Evolutionary conservation across 2,329 filamentous ascomycete species (phyloP).

Genomic region (Zasmidium cellare): DNA sequence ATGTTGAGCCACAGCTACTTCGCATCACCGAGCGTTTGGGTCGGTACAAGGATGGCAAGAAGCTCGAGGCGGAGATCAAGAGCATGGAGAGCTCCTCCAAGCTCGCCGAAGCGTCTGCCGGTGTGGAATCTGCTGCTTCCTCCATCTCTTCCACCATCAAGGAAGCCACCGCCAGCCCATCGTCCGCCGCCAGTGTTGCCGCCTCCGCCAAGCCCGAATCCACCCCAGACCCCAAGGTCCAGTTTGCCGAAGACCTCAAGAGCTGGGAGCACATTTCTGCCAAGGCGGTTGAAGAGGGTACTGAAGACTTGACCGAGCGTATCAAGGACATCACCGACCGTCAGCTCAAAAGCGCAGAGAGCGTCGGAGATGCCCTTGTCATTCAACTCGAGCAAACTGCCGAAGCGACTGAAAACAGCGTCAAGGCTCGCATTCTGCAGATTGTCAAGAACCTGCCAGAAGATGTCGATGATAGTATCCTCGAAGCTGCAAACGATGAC

Average conservation of each 20-base stretch:
- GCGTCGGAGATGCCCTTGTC: constrained; percentile 66
- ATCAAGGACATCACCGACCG: constrained; percentile 71
- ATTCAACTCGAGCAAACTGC: constrained; percentile 67
- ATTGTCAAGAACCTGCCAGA: constrained; percentile 58
- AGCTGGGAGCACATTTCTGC: constrained; percentile 89
- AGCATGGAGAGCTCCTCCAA: constrained; percentile 47
- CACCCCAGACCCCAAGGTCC: constrained; percentile 49
- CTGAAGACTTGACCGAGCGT: constrained; percentile 64
- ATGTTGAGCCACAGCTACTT: constrained; percentile 91
- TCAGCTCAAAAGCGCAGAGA: constrained; percentile 65
- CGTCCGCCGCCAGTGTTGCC: constrained; percentile 23
- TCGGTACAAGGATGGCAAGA: constrained; percentile 67
- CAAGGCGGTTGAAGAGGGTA: constrained; percentile 79
- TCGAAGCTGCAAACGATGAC: constrained; percentile 54
- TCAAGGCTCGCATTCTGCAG: constrained; percentile 67
- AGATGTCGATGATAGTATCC: constrained; percentile 54
- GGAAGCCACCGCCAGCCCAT: constrained; percentile 27
- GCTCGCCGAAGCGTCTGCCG: constrained; percentile 28
- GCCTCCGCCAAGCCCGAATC: constrained; percentile 42
- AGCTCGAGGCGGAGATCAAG: constrained; percentile 59
- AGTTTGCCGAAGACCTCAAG: constrained; percentile 74
- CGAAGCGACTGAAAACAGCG: constrained; percentile 60
- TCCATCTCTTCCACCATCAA: constrained; percentile 28
- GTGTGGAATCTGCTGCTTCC: constrained; percentile 25
- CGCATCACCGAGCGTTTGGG: constrained; percentile 90